Evolutionary conservation across 108 stramenopile species (phyloP), one percentile per base, ranked within the genome.

Genomic region (Pseudonitzschia multistriata): DNA sequence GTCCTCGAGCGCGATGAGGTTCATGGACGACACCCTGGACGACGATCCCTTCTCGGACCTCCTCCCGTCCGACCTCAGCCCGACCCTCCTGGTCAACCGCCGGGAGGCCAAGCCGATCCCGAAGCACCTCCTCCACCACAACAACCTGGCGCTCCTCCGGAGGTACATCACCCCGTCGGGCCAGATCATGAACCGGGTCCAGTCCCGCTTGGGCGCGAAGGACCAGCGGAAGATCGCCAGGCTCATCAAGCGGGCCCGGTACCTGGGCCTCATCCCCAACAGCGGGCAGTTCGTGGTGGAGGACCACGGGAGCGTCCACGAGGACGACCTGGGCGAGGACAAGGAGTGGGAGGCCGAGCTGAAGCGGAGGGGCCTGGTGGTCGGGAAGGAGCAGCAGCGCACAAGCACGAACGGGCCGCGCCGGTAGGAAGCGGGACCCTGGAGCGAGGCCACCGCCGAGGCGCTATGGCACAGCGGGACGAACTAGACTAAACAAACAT

Each of bases 211-310:
- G 63, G 90, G 93, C 30, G 93, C 90, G 29, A 88, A 88, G 54
- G 90, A 90, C 79, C 93, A 94, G 55, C 79, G 93, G 11, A 86
- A 88, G 68, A 73, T 94, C 47, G 77, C 87, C 65, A 90, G 87
- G 63, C 76, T 89, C 49, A 77, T 94, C 50, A 91, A 90, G 70
- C 72, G 93, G 49, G 90, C 90, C 22, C 66, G 93, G 17, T 69
- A 81, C 66, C 54, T 94, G 62, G 93, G 93, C 13, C 77, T 91
- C 27, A 77, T 94, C 17, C 93, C 90, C 19, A 84, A 75, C 47
- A 59, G 85, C 22, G 92, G 92, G 30, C 92, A 89, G 65, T 89
- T 85, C 74, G 85, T 79, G 29, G 78, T 88, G 30, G 89, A 93
- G 74, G 72, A 79, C 35, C 81, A 86, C 76, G 92, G 92, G 53